Percentiles rank a stretch among this genome's conserved stretches.
These are phyloP conservation scores for Dictyostelium intermedium DNA, from an alignment of 78 protist genomes.

Conservation along the genomic window DNA sequence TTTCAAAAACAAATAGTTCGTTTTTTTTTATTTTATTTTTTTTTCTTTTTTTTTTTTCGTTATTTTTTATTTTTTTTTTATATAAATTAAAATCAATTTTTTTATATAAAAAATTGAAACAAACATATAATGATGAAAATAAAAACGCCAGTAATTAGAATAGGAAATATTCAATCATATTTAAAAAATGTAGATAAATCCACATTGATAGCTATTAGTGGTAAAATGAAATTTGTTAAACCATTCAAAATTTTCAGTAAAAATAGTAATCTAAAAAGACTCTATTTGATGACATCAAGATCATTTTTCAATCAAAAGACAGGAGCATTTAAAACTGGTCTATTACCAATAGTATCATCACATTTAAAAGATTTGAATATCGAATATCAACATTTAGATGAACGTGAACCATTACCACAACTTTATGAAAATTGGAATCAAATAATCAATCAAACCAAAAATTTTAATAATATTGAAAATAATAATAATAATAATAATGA, in stretches of 20 bases:
- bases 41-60: too few relatives aligned
- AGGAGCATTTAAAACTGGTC: conserved; percentile 68
- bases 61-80: too few relatives aligned
- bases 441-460: neutral
- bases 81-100: too few relatives aligned
- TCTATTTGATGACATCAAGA: neutral
- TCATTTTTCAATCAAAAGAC: conserved; percentile 42
- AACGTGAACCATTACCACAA: conserved; percentile 41
- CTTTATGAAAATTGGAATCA: conserved; percentile 49
- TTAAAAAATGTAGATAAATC: neutral
- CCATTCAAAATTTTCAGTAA: neutral
- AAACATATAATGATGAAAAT: too few relatives aligned
- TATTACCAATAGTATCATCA: conserved; percentile 33
- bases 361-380: conserved; percentile 6
- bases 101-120: too few relatives aligned
- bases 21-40: too few relatives aligned
- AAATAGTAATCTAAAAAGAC: neutral
- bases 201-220: neutral
- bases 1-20: too few relatives aligned
- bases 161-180: neutral
- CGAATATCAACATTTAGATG: neutral
- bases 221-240: neutral
- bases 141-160: neutral
- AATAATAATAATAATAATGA: too few relatives aligned
- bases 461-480: neutral